phyloP scores from a whole-genome alignment of 2,329 filamentous ascomycete genomes.

The Colletotrichum sp. region DNA sequence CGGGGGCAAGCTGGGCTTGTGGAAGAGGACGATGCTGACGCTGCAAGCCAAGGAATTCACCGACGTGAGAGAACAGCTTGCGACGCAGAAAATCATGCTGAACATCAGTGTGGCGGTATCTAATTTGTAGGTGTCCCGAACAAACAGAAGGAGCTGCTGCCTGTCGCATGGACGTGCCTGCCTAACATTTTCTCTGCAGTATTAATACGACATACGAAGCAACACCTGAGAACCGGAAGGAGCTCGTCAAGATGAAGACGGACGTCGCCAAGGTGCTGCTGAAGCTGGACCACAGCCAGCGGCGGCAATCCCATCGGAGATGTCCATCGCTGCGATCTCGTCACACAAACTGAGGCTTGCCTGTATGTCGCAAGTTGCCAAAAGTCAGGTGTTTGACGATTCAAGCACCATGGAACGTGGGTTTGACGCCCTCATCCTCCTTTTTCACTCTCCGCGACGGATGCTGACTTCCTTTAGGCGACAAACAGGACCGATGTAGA shows the following conservation, averaged over 20 bases:
- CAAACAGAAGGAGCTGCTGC: not conserved
- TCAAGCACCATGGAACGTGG: not conserved
- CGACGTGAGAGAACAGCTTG: not conserved
- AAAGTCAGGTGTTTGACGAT: not conserved
- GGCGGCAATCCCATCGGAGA: not conserved
- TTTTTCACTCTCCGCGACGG: not conserved
- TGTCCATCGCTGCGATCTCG: not conserved
- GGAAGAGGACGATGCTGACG: not conserved
- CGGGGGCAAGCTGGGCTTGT: not conserved
- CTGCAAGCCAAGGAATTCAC: not conserved
- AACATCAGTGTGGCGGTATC: not conserved
- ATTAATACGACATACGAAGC: not conserved
- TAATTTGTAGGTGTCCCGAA: not conserved
- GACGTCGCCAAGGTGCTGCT: not conserved
- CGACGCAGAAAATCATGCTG: not conserved
- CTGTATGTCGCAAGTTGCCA: not conserved
- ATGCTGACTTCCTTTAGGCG: not conserved
- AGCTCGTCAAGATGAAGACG: not conserved
- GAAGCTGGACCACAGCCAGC: not conserved
- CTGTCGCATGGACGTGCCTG: not conserved
- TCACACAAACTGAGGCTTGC: not conserved
- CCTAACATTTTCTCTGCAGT: not conserved
- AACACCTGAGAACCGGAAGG: not conserved
- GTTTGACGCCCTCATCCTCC: not conserved
- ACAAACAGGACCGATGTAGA: not conserved